phyloP scores from a whole-genome alignment of 768 basidiomycete genomes.

The Lactarius trivialis region DNA sequence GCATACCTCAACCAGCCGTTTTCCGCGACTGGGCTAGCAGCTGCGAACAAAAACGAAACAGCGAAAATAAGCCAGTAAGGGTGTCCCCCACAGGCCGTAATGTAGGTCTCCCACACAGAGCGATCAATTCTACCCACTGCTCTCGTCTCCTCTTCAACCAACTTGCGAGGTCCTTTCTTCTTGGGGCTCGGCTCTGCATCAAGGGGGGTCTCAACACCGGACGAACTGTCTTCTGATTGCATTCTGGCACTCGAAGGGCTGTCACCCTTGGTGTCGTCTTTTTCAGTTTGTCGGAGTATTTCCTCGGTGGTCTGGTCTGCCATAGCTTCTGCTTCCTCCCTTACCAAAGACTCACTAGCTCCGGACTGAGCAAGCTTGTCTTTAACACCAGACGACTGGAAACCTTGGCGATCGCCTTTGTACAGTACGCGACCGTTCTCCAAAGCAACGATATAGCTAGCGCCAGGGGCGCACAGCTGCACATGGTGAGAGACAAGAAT shows the following conservation, averaged over 20 bases:
- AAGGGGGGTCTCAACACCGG: constrained; percentile 33
- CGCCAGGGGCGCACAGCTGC: constrained; percentile 75
- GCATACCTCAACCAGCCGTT: constrained; percentile 39
- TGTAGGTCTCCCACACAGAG: constrained; percentile 42
- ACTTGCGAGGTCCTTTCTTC: constrained; percentile 66
- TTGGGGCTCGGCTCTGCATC: constrained; percentile 26
- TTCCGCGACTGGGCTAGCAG: constrained; percentile 39
- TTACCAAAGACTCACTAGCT: constrained; percentile 27
- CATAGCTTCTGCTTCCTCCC: constrained; percentile 35
- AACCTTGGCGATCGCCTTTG: constrained; percentile 57
- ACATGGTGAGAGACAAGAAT: constrained; percentile 94
- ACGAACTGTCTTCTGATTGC: constrained; percentile 39
- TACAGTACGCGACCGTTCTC: constrained; percentile 78
- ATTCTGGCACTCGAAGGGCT: constrained; percentile 16
- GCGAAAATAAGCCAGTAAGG: constrained; percentile 37
- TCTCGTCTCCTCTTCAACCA: constrained; percentile 62
- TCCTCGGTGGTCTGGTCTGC: constrained; percentile 29
- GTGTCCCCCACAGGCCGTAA: constrained; percentile 35
- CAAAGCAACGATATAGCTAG: constrained; percentile 74
- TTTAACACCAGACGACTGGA: constrained; percentile 63
- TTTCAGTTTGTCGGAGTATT: constrained; percentile 1
- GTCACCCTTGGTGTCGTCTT: constrained; percentile 31
- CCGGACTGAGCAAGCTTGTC: constrained; percentile 57
- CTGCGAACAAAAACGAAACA: constrained; percentile 32
- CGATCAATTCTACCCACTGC: constrained; percentile 42